Evolutionary conservation across 2,329 filamentous ascomycete species (phyloP), one percentile per base, ranked within the genome.

Genomic region (Lachnellula arida): DNA sequence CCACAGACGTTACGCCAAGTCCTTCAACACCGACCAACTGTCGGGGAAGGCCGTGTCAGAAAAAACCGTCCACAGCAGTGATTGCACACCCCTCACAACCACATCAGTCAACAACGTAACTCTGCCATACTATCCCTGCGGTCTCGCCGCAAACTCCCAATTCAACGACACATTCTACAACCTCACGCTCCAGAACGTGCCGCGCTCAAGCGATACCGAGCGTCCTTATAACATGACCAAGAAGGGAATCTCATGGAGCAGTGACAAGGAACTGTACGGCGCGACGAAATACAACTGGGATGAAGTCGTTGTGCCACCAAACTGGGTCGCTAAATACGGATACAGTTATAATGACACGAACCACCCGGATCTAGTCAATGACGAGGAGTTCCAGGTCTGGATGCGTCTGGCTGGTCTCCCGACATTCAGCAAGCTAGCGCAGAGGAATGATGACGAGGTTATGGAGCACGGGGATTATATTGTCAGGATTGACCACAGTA

Each of bases 391-490:
- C 72, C 92, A 97, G 74, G 92, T 97, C 22, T 99, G 94, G 94
- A 99, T 99, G 94, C 86, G 94, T 65, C 96, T 95, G 1, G 94
- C 94, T 23, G 94, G 93, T 56, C 76, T 97, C 66, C 94, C 94
- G 1, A 88, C 87, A 5, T 99, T 99, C 71, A 96, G 89, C 81
- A 99, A 99, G 76, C 78, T 99, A 47, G 90, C 91, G 46, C 82
- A 87, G 72, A 82, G 91, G 57, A 97, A 97, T 68, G 87, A 96
- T 69, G 78, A 77, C 0, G 75, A 79, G 2, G 70, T 75, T 0
- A 87, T 99, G 87, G 67, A 70, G 35, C 69, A 75, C 15, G 94
- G 93, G 28, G 82, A 75, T 19, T 99, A 99, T 71, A 76, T 84
- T 60, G 75, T 99, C 52, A 78, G 88, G 51, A 88, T 97, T 60